Percentiles rank a stretch among this genome's conserved stretches.
Evolutionary conservation across 2,329 filamentous ascomycete species (phyloP).

Genomic region (Ophiocordyceps camponoti-saundersi): DNA sequence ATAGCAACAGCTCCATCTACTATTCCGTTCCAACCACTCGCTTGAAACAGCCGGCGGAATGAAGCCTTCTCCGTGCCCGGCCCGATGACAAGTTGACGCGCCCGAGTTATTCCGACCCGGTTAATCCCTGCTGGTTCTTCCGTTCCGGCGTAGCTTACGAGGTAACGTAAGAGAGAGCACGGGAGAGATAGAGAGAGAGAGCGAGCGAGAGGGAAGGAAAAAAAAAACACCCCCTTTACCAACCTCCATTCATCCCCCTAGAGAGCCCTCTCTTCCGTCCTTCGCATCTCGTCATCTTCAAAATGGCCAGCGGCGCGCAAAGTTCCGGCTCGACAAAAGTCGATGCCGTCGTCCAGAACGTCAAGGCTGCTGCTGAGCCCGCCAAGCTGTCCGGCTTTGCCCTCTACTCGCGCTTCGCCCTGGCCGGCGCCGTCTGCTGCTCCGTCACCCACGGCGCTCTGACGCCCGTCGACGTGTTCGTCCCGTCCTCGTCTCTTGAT

Average conservation of each 20-base stretch:
- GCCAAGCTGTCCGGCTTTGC: slow-evolving; percentile 32
- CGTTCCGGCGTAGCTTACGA: background rate
- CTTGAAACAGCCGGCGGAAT: background rate
- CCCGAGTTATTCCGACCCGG: background rate
- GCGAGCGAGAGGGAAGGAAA: background rate
- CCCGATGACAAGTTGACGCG: background rate
- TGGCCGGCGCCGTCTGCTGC: slow-evolving; percentile 95
- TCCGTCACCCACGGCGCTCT: slow-evolving; percentile 93
- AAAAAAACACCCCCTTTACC: background rate
- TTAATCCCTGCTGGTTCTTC: background rate
- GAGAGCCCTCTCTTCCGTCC: background rate
- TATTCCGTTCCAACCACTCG: background rate
- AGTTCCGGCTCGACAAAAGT: slow-evolving; percentile 25
- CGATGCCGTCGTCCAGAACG: slow-evolving; percentile 25
- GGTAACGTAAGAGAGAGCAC: background rate
- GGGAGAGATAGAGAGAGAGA: background rate
- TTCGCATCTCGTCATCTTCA: background rate
- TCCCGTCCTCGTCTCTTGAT: slow-evolving; percentile 11
- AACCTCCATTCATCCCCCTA: slow-evolving; percentile 12
- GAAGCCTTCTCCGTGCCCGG: background rate
- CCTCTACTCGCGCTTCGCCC: slow-evolving; percentile 92
- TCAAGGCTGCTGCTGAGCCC: slow-evolving; percentile 21
- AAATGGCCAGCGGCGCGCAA: slow-evolving; percentile 23
- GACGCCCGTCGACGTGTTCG: slow-evolving; percentile 99
- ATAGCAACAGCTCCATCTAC: background rate